phyloP scores from a whole-genome alignment of 768 basidiomycete species.

The Mrakia hoshinonis region DNA sequence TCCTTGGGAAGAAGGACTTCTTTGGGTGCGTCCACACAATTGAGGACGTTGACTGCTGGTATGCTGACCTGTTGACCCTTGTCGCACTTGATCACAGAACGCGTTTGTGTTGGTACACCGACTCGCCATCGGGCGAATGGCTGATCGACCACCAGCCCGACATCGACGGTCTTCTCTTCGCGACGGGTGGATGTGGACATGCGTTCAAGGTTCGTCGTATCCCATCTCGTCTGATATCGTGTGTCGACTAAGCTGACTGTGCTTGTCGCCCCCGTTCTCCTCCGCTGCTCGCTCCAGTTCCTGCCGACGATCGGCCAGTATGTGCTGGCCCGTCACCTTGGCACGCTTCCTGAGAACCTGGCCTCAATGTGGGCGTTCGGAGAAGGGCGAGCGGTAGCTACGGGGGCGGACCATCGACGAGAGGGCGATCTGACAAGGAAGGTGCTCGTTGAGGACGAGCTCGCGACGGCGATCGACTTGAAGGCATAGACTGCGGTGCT shows the following conservation, averaged over 20 bases:
- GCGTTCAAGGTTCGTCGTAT: slow-evolving; percentile 60
- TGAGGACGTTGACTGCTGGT: not conserved
- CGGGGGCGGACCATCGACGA: slow-evolving; percentile 20
- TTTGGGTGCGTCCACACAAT: slow-evolving; percentile 42
- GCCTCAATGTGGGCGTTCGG: slow-evolving; percentile 55
- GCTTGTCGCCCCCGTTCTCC: not conserved
- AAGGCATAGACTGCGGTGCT: not conserved
- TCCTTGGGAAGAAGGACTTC: slow-evolving; percentile 65
- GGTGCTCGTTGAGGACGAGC: not conserved
- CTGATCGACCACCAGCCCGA: slow-evolving; percentile 65
- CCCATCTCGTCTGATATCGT: not conserved
- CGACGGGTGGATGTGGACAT: slow-evolving; percentile 73
- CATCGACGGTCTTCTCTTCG: slow-evolving; percentile 55
- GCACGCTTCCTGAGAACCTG: slow-evolving; percentile 50
- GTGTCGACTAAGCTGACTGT: no score
- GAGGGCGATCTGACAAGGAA: not conserved
- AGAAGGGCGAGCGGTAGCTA: not conserved
- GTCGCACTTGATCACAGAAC: not conserved
- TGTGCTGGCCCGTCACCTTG: slow-evolving; percentile 63
- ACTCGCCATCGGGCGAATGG: slow-evolving; percentile 80
- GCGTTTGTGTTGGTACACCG: slow-evolving; percentile 62
- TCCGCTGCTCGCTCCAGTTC: slow-evolving; percentile 53
- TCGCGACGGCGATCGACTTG: slow-evolving; percentile 11
- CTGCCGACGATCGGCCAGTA: slow-evolving; percentile 72
- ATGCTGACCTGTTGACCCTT: not conserved